These are phyloP conservation scores for Penicillium dipodomyicola DNA, from an alignment of 495 filamentous ascomycete species.

Conservation along the genomic window DNA sequence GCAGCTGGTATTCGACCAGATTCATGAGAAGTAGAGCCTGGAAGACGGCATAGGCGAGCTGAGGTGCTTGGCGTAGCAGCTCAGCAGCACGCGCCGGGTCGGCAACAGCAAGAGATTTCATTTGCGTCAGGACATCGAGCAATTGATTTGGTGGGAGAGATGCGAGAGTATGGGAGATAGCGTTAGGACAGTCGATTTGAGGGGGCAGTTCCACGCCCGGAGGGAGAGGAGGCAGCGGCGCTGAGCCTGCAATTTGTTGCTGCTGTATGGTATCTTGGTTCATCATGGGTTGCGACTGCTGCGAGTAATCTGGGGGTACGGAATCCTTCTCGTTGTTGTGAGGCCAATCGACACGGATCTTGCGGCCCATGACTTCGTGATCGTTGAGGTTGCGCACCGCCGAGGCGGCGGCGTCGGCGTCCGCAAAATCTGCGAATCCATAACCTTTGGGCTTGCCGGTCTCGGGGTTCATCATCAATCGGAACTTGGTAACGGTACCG, in stretches of 20 bases:
- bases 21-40: constrained; percentile 91
- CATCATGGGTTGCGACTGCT: constrained; percentile 29
- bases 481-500: constrained; percentile 87
- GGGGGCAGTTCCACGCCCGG: constrained; percentile 78
- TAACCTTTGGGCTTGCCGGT: constrained; percentile 95
- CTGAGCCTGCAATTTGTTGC: constrained; percentile 31
- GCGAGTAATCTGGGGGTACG: constrained; percentile 51
- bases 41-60: constrained; percentile 94
- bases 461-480: constrained; percentile 92
- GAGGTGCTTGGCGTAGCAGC: constrained; percentile 82
- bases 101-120: constrained; percentile 79
- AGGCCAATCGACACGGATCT: constrained; percentile 90
- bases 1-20: constrained; percentile 69
- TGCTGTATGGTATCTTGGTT: constrained; percentile 25
- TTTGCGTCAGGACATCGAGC: constrained; percentile 89
- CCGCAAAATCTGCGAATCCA: constrained; percentile 91
- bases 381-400: constrained; percentile 96
- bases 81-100: constrained; percentile 85
- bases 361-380: constrained; percentile 92
- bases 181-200: constrained; percentile 78
- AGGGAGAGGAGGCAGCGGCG: constrained; percentile 72
- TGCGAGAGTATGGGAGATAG: constrained; percentile 83
- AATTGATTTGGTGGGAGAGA: constrained; percentile 84
- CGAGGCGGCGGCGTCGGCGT: constrained; percentile 86
- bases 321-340: constrained; percentile 84